Evolutionary conservation across 768 basidiomycete species (phyloP), one percentile per base, ranked within the genome.

Genomic region (Russula virescens): DNA sequence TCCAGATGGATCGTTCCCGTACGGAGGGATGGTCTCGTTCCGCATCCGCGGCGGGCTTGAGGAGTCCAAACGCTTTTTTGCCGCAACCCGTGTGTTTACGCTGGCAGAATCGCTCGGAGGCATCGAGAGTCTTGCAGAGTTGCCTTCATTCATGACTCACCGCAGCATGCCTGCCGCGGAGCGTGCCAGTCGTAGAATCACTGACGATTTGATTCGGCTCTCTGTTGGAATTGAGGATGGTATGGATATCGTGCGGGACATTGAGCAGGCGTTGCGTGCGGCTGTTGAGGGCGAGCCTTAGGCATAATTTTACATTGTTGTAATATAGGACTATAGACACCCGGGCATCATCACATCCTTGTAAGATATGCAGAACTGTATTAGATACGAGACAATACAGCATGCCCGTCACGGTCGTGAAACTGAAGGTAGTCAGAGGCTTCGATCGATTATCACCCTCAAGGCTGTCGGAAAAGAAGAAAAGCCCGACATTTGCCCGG

Each of bases 51-150:
- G 80, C n/a, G 80, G 84, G 1, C 72, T 75, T 31, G 69, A 63
- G 50, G 79, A 81, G 65, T 87, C 89, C 2, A 81, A 87, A 55
- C 76, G 69, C 62, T 94, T 97, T 76, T 71, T 96, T 60, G 83
- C 81, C 0, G 72, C 81, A 0, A 79, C 85, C 5, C 73, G 82
- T 31, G 71, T 95, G 40, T 94, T 94, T 69, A 81, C 86, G 26
- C 78, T 98, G 16, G 95, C 94, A 0, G 94, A 95, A 80, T 86
- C 84, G 28, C 75, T 98, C 6, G 96, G 96, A 1, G 96, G 94
- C 0, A 91, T 97, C 5, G 96, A 98, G 80, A 88, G 86, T 72
- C 75, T 98, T 40, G 89, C 90, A 0, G 94, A 98, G 73, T 79
- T 89, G 50, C 95, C 94, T 0, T 84, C 86, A 47, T 77, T 79